phyloP scores from a whole-genome alignment of 1,139 yeast genomes.

The Geotrichum fermentans region DNA sequence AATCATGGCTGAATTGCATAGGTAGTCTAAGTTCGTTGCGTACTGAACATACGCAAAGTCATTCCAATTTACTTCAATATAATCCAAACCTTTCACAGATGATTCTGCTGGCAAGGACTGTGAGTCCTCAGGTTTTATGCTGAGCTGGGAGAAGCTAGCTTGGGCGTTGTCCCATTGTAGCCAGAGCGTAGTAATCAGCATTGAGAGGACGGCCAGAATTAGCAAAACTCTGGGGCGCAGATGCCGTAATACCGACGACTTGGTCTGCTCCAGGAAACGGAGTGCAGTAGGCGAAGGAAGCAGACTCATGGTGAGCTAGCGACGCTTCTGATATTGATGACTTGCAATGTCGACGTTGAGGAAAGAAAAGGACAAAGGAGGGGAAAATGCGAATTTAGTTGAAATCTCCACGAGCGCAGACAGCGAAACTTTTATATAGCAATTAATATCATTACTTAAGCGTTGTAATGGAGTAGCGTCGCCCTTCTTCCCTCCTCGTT shows the following conservation, averaged over 20 bases:
- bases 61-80: constrained; percentile 11
- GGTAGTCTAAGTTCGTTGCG: constrained; percentile 43
- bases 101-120: not conserved
- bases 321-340: not conserved
- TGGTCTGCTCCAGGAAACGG: not conserved
- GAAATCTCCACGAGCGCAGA: too few species aligned
- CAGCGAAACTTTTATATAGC: too few species aligned
- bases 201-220: not conserved
- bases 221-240: not conserved
- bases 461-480: too few species aligned
- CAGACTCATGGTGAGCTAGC: not conserved
- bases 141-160: not conserved
- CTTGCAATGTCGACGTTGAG: too few species aligned
- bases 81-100: not conserved
- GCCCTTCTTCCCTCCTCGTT: too few species aligned
- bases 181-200: not conserved
- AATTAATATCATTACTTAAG: too few species aligned
- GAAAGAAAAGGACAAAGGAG: too few species aligned
- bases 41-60: constrained; percentile 46
- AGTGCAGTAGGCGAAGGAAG: not conserved
- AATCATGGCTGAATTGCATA: constrained; percentile 45
- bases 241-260: not conserved
- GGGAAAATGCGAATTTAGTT: too few species aligned
- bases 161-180: not conserved
- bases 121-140: not conserved